Conservation (phyloP, 1,284 basidiomycete genomes). For the Leccinum griseonigrum region DNA sequence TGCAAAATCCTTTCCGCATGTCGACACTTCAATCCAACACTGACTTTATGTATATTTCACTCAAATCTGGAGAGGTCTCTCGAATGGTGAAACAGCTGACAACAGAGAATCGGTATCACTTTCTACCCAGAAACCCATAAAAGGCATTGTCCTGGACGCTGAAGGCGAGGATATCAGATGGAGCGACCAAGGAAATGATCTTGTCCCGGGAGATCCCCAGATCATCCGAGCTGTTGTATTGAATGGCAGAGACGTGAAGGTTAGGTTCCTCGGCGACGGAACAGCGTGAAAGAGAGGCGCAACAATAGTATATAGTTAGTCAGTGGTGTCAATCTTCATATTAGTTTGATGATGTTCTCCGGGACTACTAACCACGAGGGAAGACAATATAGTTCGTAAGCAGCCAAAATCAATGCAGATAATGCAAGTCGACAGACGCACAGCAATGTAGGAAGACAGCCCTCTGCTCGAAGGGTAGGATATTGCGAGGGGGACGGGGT, state of each 20-base stretch:
- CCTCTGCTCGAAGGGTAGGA: slow-evolving; percentile 22
- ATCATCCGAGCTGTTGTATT: slow-evolving; percentile 62
- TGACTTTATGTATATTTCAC: too few relatives aligned
- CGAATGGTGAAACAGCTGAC: slow-evolving; percentile 39
- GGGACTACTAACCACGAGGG: slow-evolving; percentile 39
- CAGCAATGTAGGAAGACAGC: slow-evolving; percentile 28
- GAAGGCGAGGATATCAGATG: slow-evolving; percentile 72
- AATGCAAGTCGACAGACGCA: slow-evolving; percentile 35
- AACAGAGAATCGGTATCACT: slow-evolving; percentile 66
- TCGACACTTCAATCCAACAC: too few relatives aligned
- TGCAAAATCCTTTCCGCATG: too few relatives aligned
- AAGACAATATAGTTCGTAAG: slow-evolving; percentile 34
- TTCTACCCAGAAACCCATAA: slow-evolving; percentile 68
- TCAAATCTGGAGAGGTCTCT: too few relatives aligned
- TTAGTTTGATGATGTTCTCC: not conserved
- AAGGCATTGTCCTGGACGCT: slow-evolving; percentile 80
- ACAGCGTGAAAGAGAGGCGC: slow-evolving; percentile 48
- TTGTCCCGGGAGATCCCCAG: slow-evolving; percentile 82
- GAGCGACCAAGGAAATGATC: slow-evolving; percentile 86
- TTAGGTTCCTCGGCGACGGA: slow-evolving; percentile 74
- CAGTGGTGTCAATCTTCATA: too few relatives aligned
- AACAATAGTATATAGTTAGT: too few relatives aligned
- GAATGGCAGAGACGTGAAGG: slow-evolving; percentile 59
- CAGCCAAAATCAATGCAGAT: slow-evolving; percentile 35
- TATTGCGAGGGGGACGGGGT: slow-evolving; percentile 31